Percentiles rank a stretch among this genome's conserved stretches.
Conservation (phyloP, 164 flowering plant species). For the Stephania cephalantha region DNA sequence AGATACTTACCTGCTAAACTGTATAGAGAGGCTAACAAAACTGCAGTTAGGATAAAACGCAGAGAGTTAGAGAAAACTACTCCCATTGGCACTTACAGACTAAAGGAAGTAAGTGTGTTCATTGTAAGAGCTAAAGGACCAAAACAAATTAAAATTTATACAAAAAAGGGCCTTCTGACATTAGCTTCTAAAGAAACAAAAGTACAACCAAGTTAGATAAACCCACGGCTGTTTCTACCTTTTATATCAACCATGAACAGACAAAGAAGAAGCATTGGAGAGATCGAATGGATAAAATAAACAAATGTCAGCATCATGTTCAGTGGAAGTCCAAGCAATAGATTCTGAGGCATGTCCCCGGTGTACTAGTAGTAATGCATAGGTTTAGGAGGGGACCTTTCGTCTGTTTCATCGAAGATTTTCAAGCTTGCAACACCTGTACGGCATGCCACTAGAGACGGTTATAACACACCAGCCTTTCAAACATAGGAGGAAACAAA, state of each 20-base stretch:
- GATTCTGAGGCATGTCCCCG: not conserved
- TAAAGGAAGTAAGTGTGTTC: not conserved
- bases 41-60: constrained; percentile 14
- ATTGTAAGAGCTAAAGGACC: not conserved
- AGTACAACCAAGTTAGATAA: not conserved
- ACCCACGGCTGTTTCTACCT: too few relatives aligned
- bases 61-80: not conserved
- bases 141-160: not conserved
- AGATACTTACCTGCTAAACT: constrained; percentile 26
- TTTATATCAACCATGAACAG: not conserved
- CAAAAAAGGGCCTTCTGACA: not conserved
- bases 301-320: not conserved
- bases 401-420: not conserved
- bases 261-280: constrained; percentile 21
- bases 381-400: not conserved
- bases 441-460: not conserved
- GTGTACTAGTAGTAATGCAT: not conserved
- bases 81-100: constrained; percentile 22
- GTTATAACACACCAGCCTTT: not conserved
- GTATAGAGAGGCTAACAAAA: constrained; percentile 18
- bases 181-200: not conserved
- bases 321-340: not conserved
- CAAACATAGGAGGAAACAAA: not conserved
- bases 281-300: constrained; percentile 4
- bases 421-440: not conserved